phyloP scores from a whole-genome alignment of 108 stramenopile genomes.

The Pseudonitzschia multiseries region DNA sequence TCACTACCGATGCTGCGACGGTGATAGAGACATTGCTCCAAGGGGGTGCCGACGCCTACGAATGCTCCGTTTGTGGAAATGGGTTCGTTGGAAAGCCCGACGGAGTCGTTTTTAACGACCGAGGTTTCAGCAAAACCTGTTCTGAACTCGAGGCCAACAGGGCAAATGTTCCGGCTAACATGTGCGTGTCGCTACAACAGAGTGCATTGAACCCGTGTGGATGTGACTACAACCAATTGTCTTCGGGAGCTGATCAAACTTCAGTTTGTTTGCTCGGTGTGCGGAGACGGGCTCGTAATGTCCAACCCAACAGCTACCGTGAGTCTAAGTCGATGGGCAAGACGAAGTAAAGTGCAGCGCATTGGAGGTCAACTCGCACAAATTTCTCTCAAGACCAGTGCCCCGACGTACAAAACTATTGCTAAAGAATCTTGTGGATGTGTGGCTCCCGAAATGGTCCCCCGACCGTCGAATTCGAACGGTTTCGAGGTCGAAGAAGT shows the following conservation, averaged over 20 bases:
- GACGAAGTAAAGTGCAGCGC: background rate
- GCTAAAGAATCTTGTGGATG: background rate
- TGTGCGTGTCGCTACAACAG: slow-evolving; percentile 6
- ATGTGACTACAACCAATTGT: slow-evolving; percentile 6
- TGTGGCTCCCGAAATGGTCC: background rate
- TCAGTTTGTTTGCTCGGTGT: slow-evolving; percentile 17
- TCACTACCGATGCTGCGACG: background rate
- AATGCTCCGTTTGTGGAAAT: slow-evolving; percentile 15
- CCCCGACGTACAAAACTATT: background rate
- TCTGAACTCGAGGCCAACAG: slow-evolving; percentile 10
- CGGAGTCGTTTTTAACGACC: slow-evolving; percentile 5
- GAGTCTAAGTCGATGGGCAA: background rate
- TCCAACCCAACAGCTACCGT: slow-evolving; percentile 11
- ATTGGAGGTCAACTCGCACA: slow-evolving; percentile 4
- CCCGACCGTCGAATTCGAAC: background rate
- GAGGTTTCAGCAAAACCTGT: background rate
- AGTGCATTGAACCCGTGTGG: slow-evolving; percentile 18
- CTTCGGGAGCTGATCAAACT: background rate
- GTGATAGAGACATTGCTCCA: too few relatives aligned
- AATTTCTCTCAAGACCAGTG: background rate
- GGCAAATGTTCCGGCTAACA: background rate
- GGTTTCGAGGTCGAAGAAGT: background rate
- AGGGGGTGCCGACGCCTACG: background rate
- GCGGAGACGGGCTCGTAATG: slow-evolving; percentile 24
- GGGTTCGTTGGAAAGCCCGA: slow-evolving; percentile 16